phyloP scores from a whole-genome alignment of 805 yeast genomes.

The Starmerella bombi region DNA sequence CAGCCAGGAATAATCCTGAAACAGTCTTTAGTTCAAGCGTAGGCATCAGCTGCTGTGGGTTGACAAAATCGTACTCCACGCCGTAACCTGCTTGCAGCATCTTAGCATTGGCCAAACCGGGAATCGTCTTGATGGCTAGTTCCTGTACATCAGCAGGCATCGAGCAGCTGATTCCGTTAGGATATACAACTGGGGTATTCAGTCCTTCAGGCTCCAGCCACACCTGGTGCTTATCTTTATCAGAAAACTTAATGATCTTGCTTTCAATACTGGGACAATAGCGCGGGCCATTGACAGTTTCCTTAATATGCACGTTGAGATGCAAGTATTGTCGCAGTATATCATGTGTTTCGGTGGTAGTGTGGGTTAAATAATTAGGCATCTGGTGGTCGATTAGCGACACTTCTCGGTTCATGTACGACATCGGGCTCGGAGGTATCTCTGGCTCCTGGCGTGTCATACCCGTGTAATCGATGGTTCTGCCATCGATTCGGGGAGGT shows the following conservation, averaged over 20 bases:
- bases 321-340: conserved; percentile 57
- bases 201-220: conserved; percentile 98
- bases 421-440: conserved; percentile 77
- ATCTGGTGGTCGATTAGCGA: conserved; percentile 45
- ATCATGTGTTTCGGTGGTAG: conserved; percentile 63
- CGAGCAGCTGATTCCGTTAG: conserved; percentile 91
- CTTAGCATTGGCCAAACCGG: conserved; percentile 77
- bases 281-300: conserved; percentile 90
- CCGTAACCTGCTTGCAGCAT: conserved; percentile 96
- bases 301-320: conserved; percentile 78
- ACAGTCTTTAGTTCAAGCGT: conserved; percentile 74
- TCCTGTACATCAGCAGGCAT: conserved; percentile 91
- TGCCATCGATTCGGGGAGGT: conserved; percentile 73
- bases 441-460: conserved; percentile 69
- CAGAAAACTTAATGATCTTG: conserved; percentile 66
- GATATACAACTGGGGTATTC: conserved; percentile 75
- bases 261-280: conserved; percentile 96
- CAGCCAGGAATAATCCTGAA: conserved; percentile 74
- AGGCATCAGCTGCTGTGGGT: conserved; percentile 70
- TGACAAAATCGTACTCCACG: conserved; percentile 95
- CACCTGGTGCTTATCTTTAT: conserved; percentile 61
- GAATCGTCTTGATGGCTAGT: conserved; percentile 57
- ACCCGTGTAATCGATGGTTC: conserved; percentile 54
- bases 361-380: conserved; percentile 61
- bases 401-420: conserved; percentile 62